Evolutionary conservation across 1,139 yeast genomes (phyloP).

Genomic region (Blastobotrys ciferrii): DNA sequence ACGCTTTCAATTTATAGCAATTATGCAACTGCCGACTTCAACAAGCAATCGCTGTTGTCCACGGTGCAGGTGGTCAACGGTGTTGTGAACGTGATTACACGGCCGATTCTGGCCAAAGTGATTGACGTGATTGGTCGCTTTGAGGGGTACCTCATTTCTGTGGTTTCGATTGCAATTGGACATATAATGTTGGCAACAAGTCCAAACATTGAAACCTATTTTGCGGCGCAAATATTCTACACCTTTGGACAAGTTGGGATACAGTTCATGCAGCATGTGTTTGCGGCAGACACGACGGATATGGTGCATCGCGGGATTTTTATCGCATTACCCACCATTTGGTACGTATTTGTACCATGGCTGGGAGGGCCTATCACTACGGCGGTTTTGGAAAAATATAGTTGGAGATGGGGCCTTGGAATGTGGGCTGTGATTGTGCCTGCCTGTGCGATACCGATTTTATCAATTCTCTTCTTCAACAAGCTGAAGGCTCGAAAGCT

Average conservation of each 20-base stretch:
- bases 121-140: slow-evolving; percentile 44
- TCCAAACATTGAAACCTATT: slow-evolving; percentile 35
- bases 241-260: slow-evolving; percentile 41
- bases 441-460: slow-evolving; percentile 54
- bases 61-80: slow-evolving; percentile 43
- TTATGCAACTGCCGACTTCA: slow-evolving; percentile 42
- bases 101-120: slow-evolving; percentile 43
- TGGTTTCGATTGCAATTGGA: slow-evolving; percentile 35
- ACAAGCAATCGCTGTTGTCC: slow-evolving; percentile 41
- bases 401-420: slow-evolving; percentile 69
- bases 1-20: slow-evolving; percentile 42
- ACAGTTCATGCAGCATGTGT: slow-evolving; percentile 39
- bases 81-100: slow-evolving; percentile 41
- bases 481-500: slow-evolving; percentile 8
- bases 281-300: slow-evolving; percentile 43
- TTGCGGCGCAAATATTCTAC: slow-evolving; percentile 38
- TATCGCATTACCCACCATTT: slow-evolving; percentile 37
- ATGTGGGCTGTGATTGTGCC: slow-evolving; percentile 78
- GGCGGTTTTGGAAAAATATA: slow-evolving; percentile 20
- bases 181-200: slow-evolving; percentile 37
- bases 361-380: slow-evolving; percentile 21
- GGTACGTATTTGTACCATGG: slow-evolving; percentile 23
- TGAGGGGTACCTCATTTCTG: slow-evolving; percentile 40
- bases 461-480: slow-evolving; percentile 8
- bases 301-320: slow-evolving; percentile 40